Percentiles rank a stretch among this genome's conserved stretches.
Evolutionary conservation across 768 basidiomycete genomes (phyloP).

Genomic region (Podaxis sp.): DNA sequence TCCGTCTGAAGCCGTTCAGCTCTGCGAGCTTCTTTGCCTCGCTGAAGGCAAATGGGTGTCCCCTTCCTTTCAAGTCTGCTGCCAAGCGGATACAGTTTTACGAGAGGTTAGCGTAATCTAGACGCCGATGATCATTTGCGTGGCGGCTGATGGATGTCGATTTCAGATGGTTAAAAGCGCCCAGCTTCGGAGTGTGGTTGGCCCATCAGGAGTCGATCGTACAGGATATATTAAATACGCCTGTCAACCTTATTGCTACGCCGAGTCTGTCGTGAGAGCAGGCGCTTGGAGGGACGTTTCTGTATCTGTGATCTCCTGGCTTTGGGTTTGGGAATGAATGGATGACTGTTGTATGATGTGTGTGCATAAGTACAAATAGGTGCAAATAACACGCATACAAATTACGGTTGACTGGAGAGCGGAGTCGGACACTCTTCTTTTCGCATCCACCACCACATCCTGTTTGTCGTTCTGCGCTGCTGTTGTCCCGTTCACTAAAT

Average conservation of each 20-base stretch:
- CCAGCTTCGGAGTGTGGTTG: conserved; percentile 80
- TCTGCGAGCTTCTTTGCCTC: conserved; percentile 68
- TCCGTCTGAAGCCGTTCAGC: conserved; percentile 71
- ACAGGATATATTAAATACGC: conserved; percentile 46
- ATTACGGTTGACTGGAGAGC: conserved; percentile 1
- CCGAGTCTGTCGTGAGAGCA: conserved; percentile 11
- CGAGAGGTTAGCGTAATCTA: conserved; percentile 35
- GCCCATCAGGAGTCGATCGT: conserved; percentile 75
- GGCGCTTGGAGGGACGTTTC: background rate
- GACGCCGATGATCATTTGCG: background rate
- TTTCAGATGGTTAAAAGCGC: conserved; percentile 64
- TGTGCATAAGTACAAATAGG: conserved; percentile 11
- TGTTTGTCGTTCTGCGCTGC: background rate
- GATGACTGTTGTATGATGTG: background rate
- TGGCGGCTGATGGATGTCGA: background rate
- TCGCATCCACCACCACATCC: conserved; percentile 8
- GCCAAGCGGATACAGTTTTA: conserved; percentile 73
- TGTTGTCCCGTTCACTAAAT: conserved; percentile 5
- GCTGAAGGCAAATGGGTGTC: conserved; percentile 66
- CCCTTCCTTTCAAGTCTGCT: conserved; percentile 72
- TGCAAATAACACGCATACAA: conserved; percentile 16
- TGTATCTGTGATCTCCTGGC: background rate
- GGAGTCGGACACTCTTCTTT: background rate
- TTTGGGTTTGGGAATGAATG: background rate
- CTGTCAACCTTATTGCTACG: conserved; percentile 12